phyloP scores from a whole-genome alignment of 306 rosid species.

The Vigna angularis region DNA sequence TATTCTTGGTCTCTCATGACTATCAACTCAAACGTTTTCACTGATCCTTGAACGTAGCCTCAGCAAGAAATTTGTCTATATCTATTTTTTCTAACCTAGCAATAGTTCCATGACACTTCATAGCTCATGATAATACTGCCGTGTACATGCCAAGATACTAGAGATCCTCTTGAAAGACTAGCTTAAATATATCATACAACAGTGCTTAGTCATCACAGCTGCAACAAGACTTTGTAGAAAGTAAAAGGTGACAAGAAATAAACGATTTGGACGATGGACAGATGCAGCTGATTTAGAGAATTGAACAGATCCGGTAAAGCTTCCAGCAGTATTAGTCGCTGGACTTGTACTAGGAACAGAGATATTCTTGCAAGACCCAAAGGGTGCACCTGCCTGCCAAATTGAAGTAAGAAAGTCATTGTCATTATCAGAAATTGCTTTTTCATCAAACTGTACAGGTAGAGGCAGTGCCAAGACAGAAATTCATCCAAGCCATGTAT shows the following conservation, averaged over 20 bases:
- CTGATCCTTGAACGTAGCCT: constrained; percentile 50
- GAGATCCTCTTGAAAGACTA: constrained; percentile 52
- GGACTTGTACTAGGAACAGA: constrained; percentile 67
- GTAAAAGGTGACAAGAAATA: constrained; percentile 47
- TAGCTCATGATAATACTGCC: constrained; percentile 44
- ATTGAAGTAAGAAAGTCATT: constrained; percentile 38
- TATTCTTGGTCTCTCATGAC: constrained; percentile 50
- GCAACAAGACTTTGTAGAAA: constrained; percentile 54
- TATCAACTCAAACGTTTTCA: constrained; percentile 46
- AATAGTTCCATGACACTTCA: constrained; percentile 48
- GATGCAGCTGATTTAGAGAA: constrained; percentile 70
- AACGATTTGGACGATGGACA: constrained; percentile 46
- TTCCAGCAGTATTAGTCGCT: constrained; percentile 61
- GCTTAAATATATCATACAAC: constrained; percentile 45
- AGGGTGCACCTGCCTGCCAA: constrained; percentile 81
- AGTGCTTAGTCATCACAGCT: constrained; percentile 43
- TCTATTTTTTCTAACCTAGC: constrained; percentile 55
- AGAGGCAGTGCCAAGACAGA: constrained; percentile 25
- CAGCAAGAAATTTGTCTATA: constrained; percentile 33
- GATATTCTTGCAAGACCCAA: constrained; percentile 87
- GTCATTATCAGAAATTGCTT: constrained; percentile 19
- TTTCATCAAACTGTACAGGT: constrained; percentile 31
- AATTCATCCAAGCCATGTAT: constrained; percentile 12
- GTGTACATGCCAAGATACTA: constrained; percentile 46
- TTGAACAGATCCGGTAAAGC: constrained; percentile 95